Evolutionary conservation across 805 yeast species (phyloP), one percentile per base, ranked within the genome.

Genomic region (Myxozyma geophila): DNA sequence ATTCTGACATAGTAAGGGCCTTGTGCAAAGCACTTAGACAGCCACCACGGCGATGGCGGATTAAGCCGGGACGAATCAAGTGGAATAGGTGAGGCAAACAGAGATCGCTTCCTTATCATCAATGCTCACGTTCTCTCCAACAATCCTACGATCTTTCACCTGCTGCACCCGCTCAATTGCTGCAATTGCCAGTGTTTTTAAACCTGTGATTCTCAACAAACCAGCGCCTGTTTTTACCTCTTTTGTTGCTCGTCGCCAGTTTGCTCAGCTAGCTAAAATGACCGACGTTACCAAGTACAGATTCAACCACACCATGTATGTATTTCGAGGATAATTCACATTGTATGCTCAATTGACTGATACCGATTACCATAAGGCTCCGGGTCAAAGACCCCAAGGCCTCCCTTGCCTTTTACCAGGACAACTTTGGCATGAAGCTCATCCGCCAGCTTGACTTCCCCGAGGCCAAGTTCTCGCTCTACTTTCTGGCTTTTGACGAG

Each of bases 381-480:
- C 86, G 97, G 67, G 85, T 93, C 70, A 87, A 90, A 72, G 91
- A 93, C 73, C 93, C 97, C 40, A 81, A 84, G 72, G 82, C 79
- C 19, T 85, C 96, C 15, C 77, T 90, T 48, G 82, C 83, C 6
- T 93, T 90, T 79, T 93, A 95, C 77, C 80, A 81, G 66, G 81
- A 85, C 63, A 80, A 86, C 69, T 88, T 93, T 73, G 95, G 95
- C 43, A 82, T 95, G 85, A 82, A 82, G 67, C 78, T 86, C 47
- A 71, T 91, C 63, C 78, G 77, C 28, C 79, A 80, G 61, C 74
- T 83, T 70, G 82, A 83, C 53, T 77, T 85, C 63, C 82, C 86
- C 9, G 85, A 81, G 44, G 75, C 80, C 71, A 83, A 84, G 64
- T 88, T 86, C 75, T 82, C 87, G 47, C 78, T 91, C 47, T 90